phyloP scores from a whole-genome alignment of 192 early-diverging fungal species.

The Linnemannia schmuckeri region DNA sequence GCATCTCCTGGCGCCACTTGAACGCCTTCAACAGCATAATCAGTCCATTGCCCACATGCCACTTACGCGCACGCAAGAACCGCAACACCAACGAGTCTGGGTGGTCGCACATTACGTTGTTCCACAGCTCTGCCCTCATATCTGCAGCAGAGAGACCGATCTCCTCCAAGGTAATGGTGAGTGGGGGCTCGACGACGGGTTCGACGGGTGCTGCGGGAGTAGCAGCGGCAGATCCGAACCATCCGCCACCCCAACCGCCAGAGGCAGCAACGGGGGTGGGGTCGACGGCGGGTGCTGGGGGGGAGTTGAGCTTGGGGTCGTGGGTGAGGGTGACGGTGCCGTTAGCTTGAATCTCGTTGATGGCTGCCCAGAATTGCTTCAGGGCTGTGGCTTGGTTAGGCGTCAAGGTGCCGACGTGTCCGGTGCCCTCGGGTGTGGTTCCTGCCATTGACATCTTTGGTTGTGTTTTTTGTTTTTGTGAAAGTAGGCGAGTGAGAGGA shows the following conservation, averaged over 20 bases:
- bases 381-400: slow-evolving; percentile 40
- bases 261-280: slow-evolving; percentile 1
- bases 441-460: slow-evolving; percentile 21
- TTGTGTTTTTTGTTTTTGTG: neutral
- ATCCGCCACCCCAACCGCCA: slow-evolving; percentile 36
- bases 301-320: slow-evolving; percentile 12
- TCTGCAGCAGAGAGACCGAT: slow-evolving; percentile 23
- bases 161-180: slow-evolving; percentile 28
- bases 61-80: slow-evolving; percentile 92
- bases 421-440: slow-evolving; percentile 39
- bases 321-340: slow-evolving; percentile 34
- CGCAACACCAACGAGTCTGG: slow-evolving; percentile 80
- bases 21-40: slow-evolving; percentile 78
- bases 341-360: slow-evolving; percentile 32
- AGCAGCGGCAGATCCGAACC: slow-evolving; percentile 26
- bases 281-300: neutral
- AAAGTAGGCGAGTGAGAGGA: neutral
- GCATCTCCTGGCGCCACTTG: slow-evolving; percentile 78
- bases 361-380: slow-evolving; percentile 35
- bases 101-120: slow-evolving; percentile 29
- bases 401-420: slow-evolving; percentile 46
- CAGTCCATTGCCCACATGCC: slow-evolving; percentile 83
- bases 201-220: slow-evolving; percentile 11
- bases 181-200: slow-evolving; percentile 38
- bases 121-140: slow-evolving; percentile 21